Percentiles rank a stretch among this genome's conserved stretches.
Evolutionary conservation across 768 basidiomycete genomes (phyloP).

Genomic region (Asterophora lycoperdoides): DNA sequence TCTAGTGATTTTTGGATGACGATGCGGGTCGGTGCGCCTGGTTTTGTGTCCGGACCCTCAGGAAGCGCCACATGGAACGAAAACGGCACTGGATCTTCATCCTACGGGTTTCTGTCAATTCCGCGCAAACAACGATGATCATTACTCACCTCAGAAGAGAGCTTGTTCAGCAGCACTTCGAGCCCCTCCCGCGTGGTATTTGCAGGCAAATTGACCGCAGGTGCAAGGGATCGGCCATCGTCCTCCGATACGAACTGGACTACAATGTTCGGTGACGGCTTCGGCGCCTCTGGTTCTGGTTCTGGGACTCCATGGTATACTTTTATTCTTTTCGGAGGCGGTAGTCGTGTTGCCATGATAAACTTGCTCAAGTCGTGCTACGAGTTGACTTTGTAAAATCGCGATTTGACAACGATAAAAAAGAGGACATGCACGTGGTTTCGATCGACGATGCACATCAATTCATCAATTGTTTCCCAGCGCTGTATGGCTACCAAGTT

Average conservation of each 20-base stretch:
- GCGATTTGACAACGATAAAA: too few relatives aligned
- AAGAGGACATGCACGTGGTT: too few relatives aligned
- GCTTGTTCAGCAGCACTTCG: conserved; percentile 85
- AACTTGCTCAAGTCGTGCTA: neutral
- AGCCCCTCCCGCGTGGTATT: conserved; percentile 80
- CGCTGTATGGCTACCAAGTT: too few relatives aligned
- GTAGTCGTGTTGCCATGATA: conserved; percentile 78
- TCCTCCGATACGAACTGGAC: conserved; percentile 93
- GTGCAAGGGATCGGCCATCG: conserved; percentile 76
- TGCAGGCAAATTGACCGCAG: conserved; percentile 85
- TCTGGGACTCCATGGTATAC: conserved; percentile 71
- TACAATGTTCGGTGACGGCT: conserved; percentile 60
- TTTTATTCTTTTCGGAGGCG: conserved; percentile 87
- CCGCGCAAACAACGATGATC: conserved; percentile 2
- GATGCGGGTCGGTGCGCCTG: conserved; percentile 68
- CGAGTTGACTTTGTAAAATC: too few relatives aligned
- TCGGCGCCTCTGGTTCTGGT: conserved; percentile 47
- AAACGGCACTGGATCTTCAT: conserved; percentile 90
- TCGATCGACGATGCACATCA: too few relatives aligned
- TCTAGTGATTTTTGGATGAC: conserved; percentile 84
- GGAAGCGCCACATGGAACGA: conserved; percentile 82
- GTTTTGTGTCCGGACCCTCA: conserved; percentile 40
- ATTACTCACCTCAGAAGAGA: conserved; percentile 63
- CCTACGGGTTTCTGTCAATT: conserved; percentile 34
- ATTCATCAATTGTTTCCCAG: too few relatives aligned